phyloP scores from a whole-genome alignment of 441 rosid genomes.

The Adansonia grandidieri region DNA sequence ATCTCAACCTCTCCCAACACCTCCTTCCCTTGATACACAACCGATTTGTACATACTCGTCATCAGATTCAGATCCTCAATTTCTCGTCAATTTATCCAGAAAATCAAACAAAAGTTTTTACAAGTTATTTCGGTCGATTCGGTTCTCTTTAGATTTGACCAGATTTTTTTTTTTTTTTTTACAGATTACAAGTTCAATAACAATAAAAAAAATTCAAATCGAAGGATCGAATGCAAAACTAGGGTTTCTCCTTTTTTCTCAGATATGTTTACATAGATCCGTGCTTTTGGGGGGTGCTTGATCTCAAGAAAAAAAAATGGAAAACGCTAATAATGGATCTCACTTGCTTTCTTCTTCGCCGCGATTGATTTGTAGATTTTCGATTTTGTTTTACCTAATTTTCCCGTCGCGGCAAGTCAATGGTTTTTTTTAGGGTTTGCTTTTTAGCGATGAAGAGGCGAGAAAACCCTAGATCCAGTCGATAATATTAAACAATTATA shows the following conservation, averaged over 20 bases:
- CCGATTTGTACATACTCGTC: constrained; percentile 66
- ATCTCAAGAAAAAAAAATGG: background rate
- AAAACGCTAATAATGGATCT: background rate
- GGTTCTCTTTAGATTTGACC: constrained; percentile 40
- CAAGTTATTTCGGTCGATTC: constrained; percentile 24
- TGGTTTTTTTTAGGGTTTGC: constrained; percentile 21
- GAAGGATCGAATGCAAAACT: constrained; percentile 24
- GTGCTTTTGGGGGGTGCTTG: constrained; percentile 20
- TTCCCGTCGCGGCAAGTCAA: background rate
- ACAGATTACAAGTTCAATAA: constrained; percentile 32
- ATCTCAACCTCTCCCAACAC: constrained; percentile 85
- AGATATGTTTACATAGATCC: constrained; percentile 37
- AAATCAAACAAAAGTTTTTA: constrained; percentile 26
- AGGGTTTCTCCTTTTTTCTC: constrained; percentile 27
- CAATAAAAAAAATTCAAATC: constrained; percentile 14
- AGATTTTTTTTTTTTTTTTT: constrained; percentile 22
- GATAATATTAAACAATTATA: constrained; percentile 9
- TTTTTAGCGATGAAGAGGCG: constrained; percentile 31
- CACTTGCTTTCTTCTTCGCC: constrained; percentile 15
- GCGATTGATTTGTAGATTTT: constrained; percentile 18
- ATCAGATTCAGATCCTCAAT: constrained; percentile 27
- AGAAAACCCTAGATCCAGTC: constrained; percentile 70
- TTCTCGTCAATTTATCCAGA: constrained; percentile 29
- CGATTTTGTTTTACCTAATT: constrained; percentile 4
- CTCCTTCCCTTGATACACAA: constrained; percentile 67